These are phyloP conservation scores for Perkinsus olseni DNA, from an alignment of 169 alveolate species.

Conservation along the genomic window DNA sequence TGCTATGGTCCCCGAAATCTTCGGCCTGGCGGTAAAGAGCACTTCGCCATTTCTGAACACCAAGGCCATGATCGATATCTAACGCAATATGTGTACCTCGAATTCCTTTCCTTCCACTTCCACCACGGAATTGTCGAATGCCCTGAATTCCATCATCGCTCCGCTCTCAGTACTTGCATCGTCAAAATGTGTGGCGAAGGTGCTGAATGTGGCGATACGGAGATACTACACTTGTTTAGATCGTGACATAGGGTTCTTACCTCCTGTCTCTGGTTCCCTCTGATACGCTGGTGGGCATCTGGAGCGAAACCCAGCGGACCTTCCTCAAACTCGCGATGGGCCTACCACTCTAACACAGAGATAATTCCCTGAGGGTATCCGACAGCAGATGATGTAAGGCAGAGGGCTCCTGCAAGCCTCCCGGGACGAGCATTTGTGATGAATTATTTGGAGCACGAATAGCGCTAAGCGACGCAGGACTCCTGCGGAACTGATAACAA, in stretches of 20 bases:
- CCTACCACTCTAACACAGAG: not conserved
- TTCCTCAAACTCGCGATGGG: not conserved
- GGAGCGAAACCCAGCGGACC: too few species aligned
- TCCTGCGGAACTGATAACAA: not conserved
- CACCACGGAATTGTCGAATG: not conserved
- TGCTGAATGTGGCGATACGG: not conserved
- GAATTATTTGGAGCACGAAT: not conserved
- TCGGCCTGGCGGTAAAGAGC: not conserved
- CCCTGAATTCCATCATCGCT: not conserved
- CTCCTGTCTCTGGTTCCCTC: not conserved
- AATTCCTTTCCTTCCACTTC: not conserved
- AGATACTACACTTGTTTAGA: not conserved
- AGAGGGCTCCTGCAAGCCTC: not conserved
- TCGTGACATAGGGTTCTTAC: not conserved
- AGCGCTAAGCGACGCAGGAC: not conserved
- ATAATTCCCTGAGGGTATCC: not conserved
- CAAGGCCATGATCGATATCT: not conserved
- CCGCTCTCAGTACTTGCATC: not conserved
- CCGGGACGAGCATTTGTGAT: not conserved
- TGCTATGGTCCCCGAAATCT: not conserved
- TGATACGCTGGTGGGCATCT: not conserved
- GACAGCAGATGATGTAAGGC: not conserved
- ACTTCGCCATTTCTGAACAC: not conserved
- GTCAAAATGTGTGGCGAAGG: not conserved
- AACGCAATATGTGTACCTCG: not conserved